phyloP scores from a whole-genome alignment of 257 asterid genomes.

The Ilex aquifolium region DNA sequence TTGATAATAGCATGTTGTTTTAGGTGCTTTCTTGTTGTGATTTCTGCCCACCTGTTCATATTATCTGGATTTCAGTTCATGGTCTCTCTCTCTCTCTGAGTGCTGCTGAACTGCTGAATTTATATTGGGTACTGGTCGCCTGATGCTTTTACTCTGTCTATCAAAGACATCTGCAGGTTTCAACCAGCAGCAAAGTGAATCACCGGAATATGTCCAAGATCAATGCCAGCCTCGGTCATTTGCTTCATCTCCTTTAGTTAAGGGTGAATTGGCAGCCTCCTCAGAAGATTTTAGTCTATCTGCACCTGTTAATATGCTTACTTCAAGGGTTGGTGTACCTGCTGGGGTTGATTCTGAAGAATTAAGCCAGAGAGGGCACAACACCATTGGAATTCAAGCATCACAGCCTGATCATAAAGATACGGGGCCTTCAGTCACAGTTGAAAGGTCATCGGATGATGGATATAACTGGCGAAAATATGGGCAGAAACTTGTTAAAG shows the following conservation, averaged over 20 bases:
- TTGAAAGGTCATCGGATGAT: slow-evolving; percentile 85
- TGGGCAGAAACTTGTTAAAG: slow-evolving; percentile 97
- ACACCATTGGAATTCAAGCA: slow-evolving; percentile 28
- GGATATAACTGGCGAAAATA: slow-evolving; percentile 97
- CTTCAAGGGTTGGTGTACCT: slow-evolving; percentile 34
- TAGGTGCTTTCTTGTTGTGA: too few species aligned
- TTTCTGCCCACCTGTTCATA: too few species aligned
- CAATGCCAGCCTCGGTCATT: slow-evolving; percentile 39
- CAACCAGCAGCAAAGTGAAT: slow-evolving; percentile 35
- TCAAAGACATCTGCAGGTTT: slow-evolving; percentile 51
- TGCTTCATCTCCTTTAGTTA: slow-evolving; percentile 32
- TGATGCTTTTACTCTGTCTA: slow-evolving; percentile 20
- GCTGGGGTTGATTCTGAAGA: slow-evolving; percentile 31
- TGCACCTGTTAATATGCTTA: slow-evolving; percentile 28
- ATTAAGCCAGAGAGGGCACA: slow-evolving; percentile 37
- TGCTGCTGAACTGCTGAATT: neutral
- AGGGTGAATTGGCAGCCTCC: slow-evolving; percentile 18
- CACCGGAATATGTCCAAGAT: slow-evolving; percentile 40
- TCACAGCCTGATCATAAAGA: slow-evolving; percentile 58
- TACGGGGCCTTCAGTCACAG: slow-evolving; percentile 32
- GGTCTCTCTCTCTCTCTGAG: too few species aligned
- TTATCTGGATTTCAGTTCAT: too few species aligned
- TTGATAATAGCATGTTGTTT: too few species aligned
- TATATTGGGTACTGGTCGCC: neutral
- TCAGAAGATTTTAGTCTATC: slow-evolving; percentile 23